Percentiles rank a stretch among this genome's conserved stretches.
Evolutionary conservation across 78 protist genomes (phyloP).

Genomic region (Carpediemonas membranifera): DNA sequence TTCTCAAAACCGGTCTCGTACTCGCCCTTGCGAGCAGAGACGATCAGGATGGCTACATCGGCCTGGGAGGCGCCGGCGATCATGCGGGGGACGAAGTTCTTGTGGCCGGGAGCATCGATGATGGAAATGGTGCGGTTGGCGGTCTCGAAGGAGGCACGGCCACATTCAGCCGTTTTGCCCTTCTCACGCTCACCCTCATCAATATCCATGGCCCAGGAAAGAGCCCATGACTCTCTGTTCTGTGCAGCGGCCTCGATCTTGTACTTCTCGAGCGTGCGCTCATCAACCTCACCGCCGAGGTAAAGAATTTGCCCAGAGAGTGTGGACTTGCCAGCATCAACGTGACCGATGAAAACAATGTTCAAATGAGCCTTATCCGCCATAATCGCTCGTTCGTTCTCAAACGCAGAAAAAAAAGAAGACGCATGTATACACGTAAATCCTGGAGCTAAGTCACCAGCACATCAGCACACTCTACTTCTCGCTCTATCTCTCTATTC

Average conservation of each 20-base stretch:
- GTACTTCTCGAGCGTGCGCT: slow-evolving; percentile 81
- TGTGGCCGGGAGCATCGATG: slow-evolving; percentile 95
- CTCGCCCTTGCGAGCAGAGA: slow-evolving; percentile 88
- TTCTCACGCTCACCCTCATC: slow-evolving; percentile 84
- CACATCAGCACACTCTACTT: no score
- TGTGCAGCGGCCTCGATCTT: slow-evolving; percentile 82
- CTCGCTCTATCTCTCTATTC: no score
- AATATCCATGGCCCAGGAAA: slow-evolving; percentile 79
- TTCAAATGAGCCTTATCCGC: background rate
- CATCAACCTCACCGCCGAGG: slow-evolving; percentile 74
- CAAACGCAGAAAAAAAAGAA: no score
- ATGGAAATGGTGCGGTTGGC: slow-evolving; percentile 65
- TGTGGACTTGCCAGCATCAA: slow-evolving; percentile 89
- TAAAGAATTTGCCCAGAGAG: slow-evolving; percentile 71
- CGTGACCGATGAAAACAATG: slow-evolving; percentile 24
- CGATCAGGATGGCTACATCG: slow-evolving; percentile 83
- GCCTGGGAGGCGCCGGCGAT: slow-evolving; percentile 95
- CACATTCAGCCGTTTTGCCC: slow-evolving; percentile 71
- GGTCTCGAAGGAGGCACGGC: slow-evolving; percentile 82
- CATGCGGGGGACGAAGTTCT: slow-evolving; percentile 86
- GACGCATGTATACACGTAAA: no score
- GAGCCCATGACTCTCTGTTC: slow-evolving; percentile 80
- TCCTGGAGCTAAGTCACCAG: no score
- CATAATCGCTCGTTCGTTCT: background rate
- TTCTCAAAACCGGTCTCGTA: slow-evolving; percentile 93